Evolutionary conservation across 805 yeast species (phyloP).

Genomic region (Limtongozyma cylindracea): DNA sequence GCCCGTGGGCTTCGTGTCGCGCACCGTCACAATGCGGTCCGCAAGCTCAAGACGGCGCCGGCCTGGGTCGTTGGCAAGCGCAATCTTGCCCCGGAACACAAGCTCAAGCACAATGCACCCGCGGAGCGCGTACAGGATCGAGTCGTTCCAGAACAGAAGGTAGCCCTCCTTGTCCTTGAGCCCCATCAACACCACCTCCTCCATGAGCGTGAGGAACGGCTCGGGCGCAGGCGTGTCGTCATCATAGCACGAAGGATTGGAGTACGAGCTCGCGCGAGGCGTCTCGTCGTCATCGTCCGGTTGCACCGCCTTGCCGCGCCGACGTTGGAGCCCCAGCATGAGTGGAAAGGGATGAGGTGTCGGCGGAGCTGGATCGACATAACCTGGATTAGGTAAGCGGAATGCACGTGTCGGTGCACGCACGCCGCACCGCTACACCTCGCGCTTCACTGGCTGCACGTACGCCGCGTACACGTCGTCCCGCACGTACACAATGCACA

Average conservation of each 20-base stretch:
- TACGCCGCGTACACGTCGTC: conserved; percentile 25
- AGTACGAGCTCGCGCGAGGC: too few species aligned
- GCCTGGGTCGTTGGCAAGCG: conserved; percentile 79
- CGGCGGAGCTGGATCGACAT: too few species aligned
- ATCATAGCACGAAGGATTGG: too few species aligned
- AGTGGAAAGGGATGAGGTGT: too few species aligned
- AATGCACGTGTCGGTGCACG: too few species aligned
- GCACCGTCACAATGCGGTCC: conserved; percentile 71
- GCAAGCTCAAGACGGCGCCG: conserved; percentile 71
- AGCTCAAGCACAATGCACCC: conserved; percentile 85
- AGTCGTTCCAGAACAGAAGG: conserved; percentile 94
- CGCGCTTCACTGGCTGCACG: conserved; percentile 32
- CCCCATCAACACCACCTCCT: conserved; percentile 83
- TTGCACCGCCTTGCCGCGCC: too few species aligned
- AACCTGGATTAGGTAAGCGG: too few species aligned
- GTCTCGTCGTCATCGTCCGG: too few species aligned
- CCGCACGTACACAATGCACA: conserved; percentile 65
- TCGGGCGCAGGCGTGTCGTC: too few species aligned
- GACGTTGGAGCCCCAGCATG: too few species aligned
- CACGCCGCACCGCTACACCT: too few species aligned
- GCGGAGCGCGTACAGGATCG: conserved; percentile 83
- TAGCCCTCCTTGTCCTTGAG: conserved; percentile 91
- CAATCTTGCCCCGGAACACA: conserved; percentile 74
- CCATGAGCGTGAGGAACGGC: conserved; percentile 83
- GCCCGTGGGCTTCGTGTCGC: conserved; percentile 74